Evolutionary conservation across 306 rosid genomes (phyloP).

Genomic region (Lotus japonicus): DNA sequence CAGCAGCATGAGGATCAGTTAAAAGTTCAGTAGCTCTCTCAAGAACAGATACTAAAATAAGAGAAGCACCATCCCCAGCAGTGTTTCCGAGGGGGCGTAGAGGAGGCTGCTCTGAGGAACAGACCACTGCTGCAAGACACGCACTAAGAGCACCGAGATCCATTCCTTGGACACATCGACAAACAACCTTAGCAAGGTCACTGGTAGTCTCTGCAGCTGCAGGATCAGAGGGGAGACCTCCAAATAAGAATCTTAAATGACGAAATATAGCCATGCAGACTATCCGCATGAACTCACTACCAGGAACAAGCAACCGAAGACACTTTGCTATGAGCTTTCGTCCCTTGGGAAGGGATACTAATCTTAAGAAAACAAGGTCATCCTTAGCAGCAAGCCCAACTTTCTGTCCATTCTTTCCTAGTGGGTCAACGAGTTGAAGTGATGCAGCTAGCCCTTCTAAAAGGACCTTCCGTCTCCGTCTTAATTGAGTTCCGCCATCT

Average conservation of each 20-base stretch:
- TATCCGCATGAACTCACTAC: conserved; percentile 47
- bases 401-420: conserved; percentile 45
- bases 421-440: conserved; percentile 48
- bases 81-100: conserved; percentile 44
- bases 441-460: conserved; percentile 54
- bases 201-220: conserved; percentile 36
- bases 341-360: conserved; percentile 43
- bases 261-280: conserved; percentile 55
- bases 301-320: conserved; percentile 47
- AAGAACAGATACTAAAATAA: conserved; percentile 41
- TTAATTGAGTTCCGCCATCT: conserved; percentile 48
- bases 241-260: conserved; percentile 51
- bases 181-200: conserved; percentile 38
- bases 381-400: conserved; percentile 45
- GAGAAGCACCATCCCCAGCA: conserved; percentile 46
- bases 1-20: conserved; percentile 29
- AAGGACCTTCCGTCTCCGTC: conserved; percentile 43
- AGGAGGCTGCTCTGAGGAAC: conserved; percentile 61
- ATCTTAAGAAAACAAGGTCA: conserved; percentile 44
- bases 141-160: conserved; percentile 47
- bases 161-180: conserved; percentile 45
- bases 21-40: conserved; percentile 38
- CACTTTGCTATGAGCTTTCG: conserved; percentile 40
- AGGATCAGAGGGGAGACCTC: conserved; percentile 40
- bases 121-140: conserved; percentile 62